Evolutionary conservation across 192 early-diverging fungal genomes (phyloP), one percentile per base, ranked within the genome.

Genomic region (Coemansia sp.): DNA sequence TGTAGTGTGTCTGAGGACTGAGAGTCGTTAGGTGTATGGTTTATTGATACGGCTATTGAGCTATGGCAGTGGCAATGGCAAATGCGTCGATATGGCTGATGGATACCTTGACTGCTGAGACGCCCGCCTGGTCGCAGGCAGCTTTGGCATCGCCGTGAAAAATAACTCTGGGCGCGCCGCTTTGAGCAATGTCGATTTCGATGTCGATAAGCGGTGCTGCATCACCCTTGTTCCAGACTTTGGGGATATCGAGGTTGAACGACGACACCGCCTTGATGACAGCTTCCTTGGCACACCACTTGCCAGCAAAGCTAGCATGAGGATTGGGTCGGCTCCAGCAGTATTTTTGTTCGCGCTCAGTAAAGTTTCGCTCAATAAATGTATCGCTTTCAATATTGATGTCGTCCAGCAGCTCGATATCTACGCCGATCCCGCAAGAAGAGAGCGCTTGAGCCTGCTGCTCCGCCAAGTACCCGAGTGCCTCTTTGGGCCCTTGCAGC

Each of bases 221-320:
- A 34, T 86, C 84, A 37, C 93, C 93, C 50, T 87, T 70, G 30
- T 81, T 83, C 84, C 85, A 89, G 14, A 94, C 90, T 41, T 81
- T 81, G 32, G 71, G 71, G 18, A 68, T 68, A 12, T 64, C 51
- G 15, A 58, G 42, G 17, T 76, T 52, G 0, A 80, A 82, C 7
- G 85, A 89, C 38, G 85, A 87, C 18, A 97, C 85, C 11, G 94
- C 93, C 84, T 97, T 97, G 64, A 97, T 81, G 12, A 92, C 90
- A 1, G 94, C 91, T 62, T 97, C 94, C 83, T 97, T 97, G 50
- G 94, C 94, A 6, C 88, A 89, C 94, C 94, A 97, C 26, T 88
- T 84, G 47, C 94, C 94, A 30, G 94, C 88, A 73, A 90, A 93
- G 72, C 89, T 92, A 0, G 91, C 80, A 57, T 85, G 84, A 12